Evolutionary conservation across 805 yeast species (phyloP).

Genomic region (Nakazawaea anatomiae): DNA sequence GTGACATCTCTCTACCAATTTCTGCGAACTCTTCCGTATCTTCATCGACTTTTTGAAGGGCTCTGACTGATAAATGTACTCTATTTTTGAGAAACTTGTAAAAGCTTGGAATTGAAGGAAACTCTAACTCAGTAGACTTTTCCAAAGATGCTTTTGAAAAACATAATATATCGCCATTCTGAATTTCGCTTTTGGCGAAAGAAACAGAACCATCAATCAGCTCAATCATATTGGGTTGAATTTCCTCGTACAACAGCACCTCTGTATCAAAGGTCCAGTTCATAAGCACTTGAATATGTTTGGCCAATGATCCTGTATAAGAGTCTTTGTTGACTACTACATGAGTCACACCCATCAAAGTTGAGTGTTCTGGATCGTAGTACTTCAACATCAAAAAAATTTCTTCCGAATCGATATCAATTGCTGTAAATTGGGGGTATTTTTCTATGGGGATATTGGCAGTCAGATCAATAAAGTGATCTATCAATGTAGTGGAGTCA

Average conservation of each 20-base stretch:
- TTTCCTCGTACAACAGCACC: constrained; percentile 51
- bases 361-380: constrained; percentile 52
- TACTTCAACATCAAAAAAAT: constrained; percentile 50
- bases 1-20: constrained; percentile 9
- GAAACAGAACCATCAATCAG: constrained; percentile 31
- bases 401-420: constrained; percentile 23
- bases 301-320: constrained; percentile 32
- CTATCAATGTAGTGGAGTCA: constrained; percentile 13
- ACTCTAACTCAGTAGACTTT: constrained; percentile 13
- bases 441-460: constrained; percentile 4
- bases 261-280: constrained; percentile 28
- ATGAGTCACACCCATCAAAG: constrained; percentile 64
- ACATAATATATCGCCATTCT: constrained; percentile 62
- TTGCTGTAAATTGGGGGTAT: constrained; percentile 16
- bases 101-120: constrained; percentile 35
- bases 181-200: constrained; percentile 52
- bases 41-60: constrained; percentile 32
- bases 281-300: constrained; percentile 34
- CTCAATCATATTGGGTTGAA: constrained; percentile 48
- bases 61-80: constrained; percentile 49
- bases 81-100: constrained; percentile 55
- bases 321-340: constrained; percentile 44
- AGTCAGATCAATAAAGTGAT: background rate
- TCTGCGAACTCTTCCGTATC: constrained; percentile 40
- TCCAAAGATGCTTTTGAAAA: constrained; percentile 17